These are phyloP conservation scores for Trichothecium roseum DNA, from an alignment of 2,329 filamentous ascomycete species.

Conservation along the genomic window DNA sequence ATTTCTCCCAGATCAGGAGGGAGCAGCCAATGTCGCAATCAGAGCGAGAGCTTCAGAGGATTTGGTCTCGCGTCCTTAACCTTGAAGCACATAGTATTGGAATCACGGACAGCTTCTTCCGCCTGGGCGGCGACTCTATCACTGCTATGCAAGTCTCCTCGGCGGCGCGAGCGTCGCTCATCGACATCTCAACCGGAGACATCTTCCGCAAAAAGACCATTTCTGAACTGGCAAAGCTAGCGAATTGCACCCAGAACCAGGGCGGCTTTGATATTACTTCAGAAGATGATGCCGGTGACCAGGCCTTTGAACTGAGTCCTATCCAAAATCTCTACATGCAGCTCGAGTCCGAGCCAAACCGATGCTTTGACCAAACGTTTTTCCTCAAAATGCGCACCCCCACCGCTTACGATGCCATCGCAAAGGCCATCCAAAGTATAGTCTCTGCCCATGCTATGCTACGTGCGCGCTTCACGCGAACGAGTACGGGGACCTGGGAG, in stretches of 20 bases:
- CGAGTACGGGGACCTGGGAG: not conserved
- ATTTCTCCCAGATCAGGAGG: too few relatives aligned
- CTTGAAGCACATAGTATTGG: conserved; percentile 14
- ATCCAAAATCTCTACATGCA: conserved; percentile 2
- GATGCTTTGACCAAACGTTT: conserved; percentile 4
- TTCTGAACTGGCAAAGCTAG: not conserved
- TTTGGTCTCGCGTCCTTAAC: conserved; percentile 20
- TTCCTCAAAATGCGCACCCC: not conserved
- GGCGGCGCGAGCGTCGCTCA: conserved; percentile 14
- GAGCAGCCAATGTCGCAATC: too few relatives aligned
- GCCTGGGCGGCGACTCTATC: conserved; percentile 31
- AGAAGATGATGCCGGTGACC: too few relatives aligned
- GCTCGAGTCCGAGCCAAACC: not conserved
- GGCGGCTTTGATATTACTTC: too few relatives aligned
- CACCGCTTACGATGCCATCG: not conserved
- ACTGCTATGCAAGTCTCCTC: conserved; percentile 31
- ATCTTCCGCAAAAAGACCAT: conserved; percentile 6
- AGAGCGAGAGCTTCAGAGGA: conserved; percentile 4
- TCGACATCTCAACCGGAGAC: conserved; percentile 2
- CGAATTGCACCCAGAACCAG: too few relatives aligned
- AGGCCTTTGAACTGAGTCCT: not conserved
- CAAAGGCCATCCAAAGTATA: not conserved
- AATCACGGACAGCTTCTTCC: conserved; percentile 25
- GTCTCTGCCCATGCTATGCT: conserved; percentile 2
- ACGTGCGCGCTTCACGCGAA: conserved; percentile 2